Evolutionary conservation across 768 basidiomycete genomes (phyloP), one percentile per base, ranked within the genome.

Genomic region (Phallus indusiatus): DNA sequence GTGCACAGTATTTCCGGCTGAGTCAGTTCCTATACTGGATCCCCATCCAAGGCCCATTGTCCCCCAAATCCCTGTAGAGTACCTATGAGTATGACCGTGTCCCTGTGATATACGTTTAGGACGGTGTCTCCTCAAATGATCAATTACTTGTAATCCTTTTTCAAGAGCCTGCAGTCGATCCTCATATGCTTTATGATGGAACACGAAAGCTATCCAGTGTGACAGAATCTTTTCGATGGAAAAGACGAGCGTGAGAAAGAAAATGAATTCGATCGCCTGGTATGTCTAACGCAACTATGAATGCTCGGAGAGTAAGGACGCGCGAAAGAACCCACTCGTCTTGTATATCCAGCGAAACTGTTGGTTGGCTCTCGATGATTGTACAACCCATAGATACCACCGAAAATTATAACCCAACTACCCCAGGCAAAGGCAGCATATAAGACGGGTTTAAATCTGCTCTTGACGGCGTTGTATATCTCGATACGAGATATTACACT

Each of bases 321-420:
- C 20, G 66, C 74, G 60, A 63, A 28, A 10, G 4, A 42, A 42
- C 42, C n/a, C 42, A 85, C 84, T 54, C 81, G 72, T 47, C 74
- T 69, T 2, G 86, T 84, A 64, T 91, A 90, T 1, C 66, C 57
- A 9, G 87, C 86, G 42, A 74, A 73, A 66, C 85, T 88, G 3
- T 67, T 47, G 14, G 52, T 63, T 4, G 70, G 64, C 7, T 78
- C 65, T 14, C 67, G 67, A 11, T 61, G 57, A 61, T 82, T 67
- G 63, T 85, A 80, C 52, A 90, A 70, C 21, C 74, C 61, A 69
- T 76, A 90, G 59, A 91, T 86, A 57, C 79, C 71, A 51, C 72
- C 74, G 67, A 91, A 91, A 50, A 90, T 78, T 63, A 91, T 84
- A 50, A 77, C 75, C 88, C 88, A 91, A 60, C 85, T 85, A 46